phyloP scores from a whole-genome alignment of 116 monocot species.

The Phalaenopsis hybrid region DNA sequence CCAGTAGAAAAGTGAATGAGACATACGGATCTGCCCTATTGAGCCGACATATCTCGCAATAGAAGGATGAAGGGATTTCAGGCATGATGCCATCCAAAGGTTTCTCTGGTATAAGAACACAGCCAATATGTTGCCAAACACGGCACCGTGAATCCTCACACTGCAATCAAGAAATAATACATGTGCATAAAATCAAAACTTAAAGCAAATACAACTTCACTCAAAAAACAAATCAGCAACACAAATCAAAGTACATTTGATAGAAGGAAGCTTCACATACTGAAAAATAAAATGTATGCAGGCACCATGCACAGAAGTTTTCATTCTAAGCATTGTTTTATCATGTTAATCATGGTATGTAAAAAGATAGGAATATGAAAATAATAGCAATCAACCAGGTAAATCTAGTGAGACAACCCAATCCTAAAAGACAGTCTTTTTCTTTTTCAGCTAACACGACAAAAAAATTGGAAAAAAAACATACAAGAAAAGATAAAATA shows the following conservation, averaged over 20 bases:
- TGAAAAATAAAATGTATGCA: not conserved
- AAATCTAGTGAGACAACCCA: not conserved
- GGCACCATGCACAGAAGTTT: not conserved
- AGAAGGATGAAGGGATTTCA: slow-evolving; percentile 47
- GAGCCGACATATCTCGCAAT: slow-evolving; percentile 80
- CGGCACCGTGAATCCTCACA: slow-evolving; percentile 69
- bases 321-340: not conserved
- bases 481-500: too few relatives aligned
- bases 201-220: not conserved
- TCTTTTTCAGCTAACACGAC: not conserved
- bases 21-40: slow-evolving; percentile 83
- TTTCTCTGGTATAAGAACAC: slow-evolving; percentile 81
- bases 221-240: not conserved
- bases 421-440: not conserved
- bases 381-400: not conserved
- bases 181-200: slow-evolving; percentile 1
- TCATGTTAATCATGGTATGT: not conserved
- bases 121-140: slow-evolving; percentile 74
- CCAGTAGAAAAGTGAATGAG: slow-evolving; percentile 6
- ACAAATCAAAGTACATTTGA: not conserved
- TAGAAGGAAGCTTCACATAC: not conserved
- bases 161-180: slow-evolving; percentile 30
- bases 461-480: not conserved
- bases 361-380: not conserved
- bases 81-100: slow-evolving; percentile 41